These are phyloP conservation scores for Tephrocybe sp. DNA, from an alignment of 768 basidiomycete species.

Conservation along the genomic window DNA sequence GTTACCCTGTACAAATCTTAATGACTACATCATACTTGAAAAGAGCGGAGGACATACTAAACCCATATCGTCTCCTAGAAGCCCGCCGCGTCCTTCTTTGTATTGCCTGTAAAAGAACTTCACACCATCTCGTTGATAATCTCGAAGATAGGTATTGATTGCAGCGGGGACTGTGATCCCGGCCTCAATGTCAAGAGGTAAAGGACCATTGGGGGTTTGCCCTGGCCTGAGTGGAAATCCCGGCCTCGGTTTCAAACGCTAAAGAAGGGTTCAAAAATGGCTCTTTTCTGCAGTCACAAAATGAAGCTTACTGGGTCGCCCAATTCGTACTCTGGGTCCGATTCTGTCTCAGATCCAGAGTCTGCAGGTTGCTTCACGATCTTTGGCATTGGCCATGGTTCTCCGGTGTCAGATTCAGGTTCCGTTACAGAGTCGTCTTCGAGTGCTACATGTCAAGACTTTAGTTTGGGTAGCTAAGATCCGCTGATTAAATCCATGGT, in stretches of 20 bases:
- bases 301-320: conserved; percentile 21
- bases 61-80: conserved; percentile 98
- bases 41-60: conserved; percentile 38
- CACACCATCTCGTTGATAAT: conserved; percentile 88
- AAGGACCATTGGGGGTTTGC: conserved; percentile 41
- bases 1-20: conserved; percentile 22
- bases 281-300: neutral
- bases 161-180: conserved; percentile 56
- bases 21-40: neutral
- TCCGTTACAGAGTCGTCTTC: conserved; percentile 31
- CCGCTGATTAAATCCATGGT: conserved; percentile 18
- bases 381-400: neutral
- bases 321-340: conserved; percentile 37
- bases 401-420: conserved; percentile 35
- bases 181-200: conserved; percentile 47
- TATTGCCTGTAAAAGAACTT: conserved; percentile 79
- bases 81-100: conserved; percentile 62
- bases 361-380: neutral
- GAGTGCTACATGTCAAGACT: too few relatives aligned
- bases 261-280: neutral
- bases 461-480: too few relatives aligned
- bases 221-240: conserved; percentile 46
- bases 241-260: conserved; percentile 44
- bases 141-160: conserved; percentile 84
- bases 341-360: conserved; percentile 41